Base-by-base conservation (phyloP, 2,329 filamentous ascomycete species). In the Sordariomycetes sp. region DNA sequence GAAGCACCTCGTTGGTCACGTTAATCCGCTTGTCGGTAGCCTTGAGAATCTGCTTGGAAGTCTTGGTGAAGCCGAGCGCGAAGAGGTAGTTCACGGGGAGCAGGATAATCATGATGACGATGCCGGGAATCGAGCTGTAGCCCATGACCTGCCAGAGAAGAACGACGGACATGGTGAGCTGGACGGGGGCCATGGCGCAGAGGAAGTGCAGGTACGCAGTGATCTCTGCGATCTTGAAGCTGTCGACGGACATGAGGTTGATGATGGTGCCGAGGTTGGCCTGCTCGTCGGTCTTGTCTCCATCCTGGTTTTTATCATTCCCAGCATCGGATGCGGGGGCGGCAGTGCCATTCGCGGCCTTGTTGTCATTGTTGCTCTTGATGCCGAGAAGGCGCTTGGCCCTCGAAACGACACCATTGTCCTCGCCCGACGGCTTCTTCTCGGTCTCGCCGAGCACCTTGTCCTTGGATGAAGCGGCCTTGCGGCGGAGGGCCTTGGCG, bases 221-320 rank as follows among this genome's bases (percentile, higher is more conserved):
- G 59, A 96, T 86, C 68, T 99, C 94, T 61, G 89, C 88, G 57
- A 99, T 90, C 73, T 99, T 99, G 82, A 97, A 97, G 53, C 92
- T 96, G 74, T 99, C 95, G 48, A 99, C 95, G 12, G 94, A 95
- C 94, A 99, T 99, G 62, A 99, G 77, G 70, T 97, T 99, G 75
- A 99, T 99, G 65, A 99, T 96, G n/a, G 94, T 95, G 61, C 95
- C 94, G 55, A 95, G 79, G 60, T 94, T 96, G 45, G 90, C 92
- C 72, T 95, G 90, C 59, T 86, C 80, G 60, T 90, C 85, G 20
- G 73, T 66, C 2, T 64, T 64, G 56, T 74, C 69, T 57, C 68
- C 69, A 57, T 69, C 69, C 48, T 70, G 64, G 25, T 67, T 67
- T 58, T 73, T 72, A 45, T 65, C 56, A n/a, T 64, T 62, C 34